Evolutionary conservation across 345 rosid genomes (phyloP).

Genomic region (Cardamine occulta): DNA sequence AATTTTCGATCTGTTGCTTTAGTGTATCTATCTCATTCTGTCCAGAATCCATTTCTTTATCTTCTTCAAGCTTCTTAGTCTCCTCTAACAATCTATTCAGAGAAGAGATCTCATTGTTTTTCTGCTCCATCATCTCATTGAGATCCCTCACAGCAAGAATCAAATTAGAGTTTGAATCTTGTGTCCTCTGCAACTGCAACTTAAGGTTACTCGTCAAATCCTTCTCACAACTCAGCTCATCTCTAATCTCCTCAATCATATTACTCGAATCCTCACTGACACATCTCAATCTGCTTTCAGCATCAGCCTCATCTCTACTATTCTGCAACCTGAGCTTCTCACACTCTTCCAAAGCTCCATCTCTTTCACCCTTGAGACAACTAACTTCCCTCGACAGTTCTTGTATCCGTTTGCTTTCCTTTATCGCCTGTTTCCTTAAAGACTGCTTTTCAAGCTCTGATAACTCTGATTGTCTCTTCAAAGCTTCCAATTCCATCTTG

Average conservation of each 20-base stretch:
- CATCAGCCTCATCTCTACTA: conserved; percentile 46
- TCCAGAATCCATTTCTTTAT: conserved; percentile 36
- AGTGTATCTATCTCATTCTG: conserved; percentile 51
- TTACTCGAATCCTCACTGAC: conserved; percentile 58
- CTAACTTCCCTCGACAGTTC: conserved; percentile 62
- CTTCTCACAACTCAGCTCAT: conserved; percentile 75
- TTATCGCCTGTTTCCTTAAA: conserved; percentile 70
- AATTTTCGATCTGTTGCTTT: conserved; percentile 61
- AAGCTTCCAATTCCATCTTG: conserved; percentile 59
- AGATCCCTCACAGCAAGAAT: conserved; percentile 84
- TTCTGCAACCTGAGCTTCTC: conserved; percentile 51
- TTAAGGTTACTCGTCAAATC: conserved; percentile 67
- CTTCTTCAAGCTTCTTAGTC: conserved; percentile 45
- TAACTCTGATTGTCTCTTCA: conserved; percentile 69
- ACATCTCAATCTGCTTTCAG: conserved; percentile 48
- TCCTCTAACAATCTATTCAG: conserved; percentile 48
- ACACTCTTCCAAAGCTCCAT: conserved; percentile 52
- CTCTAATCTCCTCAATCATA: conserved; percentile 64
- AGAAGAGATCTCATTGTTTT: conserved; percentile 54
- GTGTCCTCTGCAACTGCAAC: conserved; percentile 81
- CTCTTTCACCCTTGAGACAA: conserved; percentile 65
- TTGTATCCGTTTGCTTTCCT: conserved; percentile 71
- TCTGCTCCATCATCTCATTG: conserved; percentile 68
- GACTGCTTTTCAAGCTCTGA: conserved; percentile 89
- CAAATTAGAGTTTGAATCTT: conserved; percentile 84